A percentile compares a stretch with the other conserved stretches of the same genome.
Evolutionary conservation across 2,329 filamentous ascomycete species (phyloP).

Genomic region (Neopestalotiopsis sp.): DNA sequence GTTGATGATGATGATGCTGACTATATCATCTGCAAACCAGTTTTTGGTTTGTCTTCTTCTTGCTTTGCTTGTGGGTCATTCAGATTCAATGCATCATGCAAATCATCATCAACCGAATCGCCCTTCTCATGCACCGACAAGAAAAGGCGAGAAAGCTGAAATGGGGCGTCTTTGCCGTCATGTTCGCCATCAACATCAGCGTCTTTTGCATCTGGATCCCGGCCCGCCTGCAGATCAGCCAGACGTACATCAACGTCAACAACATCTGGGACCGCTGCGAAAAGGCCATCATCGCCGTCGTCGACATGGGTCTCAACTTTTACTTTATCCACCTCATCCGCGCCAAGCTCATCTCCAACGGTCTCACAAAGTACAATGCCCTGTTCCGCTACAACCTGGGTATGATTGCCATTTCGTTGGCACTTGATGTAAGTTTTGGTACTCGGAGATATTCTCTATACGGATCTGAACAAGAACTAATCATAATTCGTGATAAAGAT

Average conservation of each 20-base stretch:
- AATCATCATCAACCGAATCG: constrained; percentile 60
- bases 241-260: constrained; percentile 50
- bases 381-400: constrained; percentile 52
- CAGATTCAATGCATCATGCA: constrained; percentile 57
- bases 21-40: background rate
- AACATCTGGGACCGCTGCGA: constrained; percentile 57
- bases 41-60: constrained; percentile 20
- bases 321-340: constrained; percentile 57
- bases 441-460: background rate
- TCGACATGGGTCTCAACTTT: constrained; percentile 53
- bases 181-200: constrained; percentile 54
- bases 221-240: constrained; percentile 47
- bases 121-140: constrained; percentile 47
- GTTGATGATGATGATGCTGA: background rate
- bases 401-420: constrained; percentile 49
- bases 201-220: constrained; percentile 62
- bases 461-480: background rate
- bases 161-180: constrained; percentile 48
- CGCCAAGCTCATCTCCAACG: constrained; percentile 48
- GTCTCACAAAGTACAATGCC: constrained; percentile 52
- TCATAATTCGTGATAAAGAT: constrained; percentile 1
- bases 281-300: constrained; percentile 54
- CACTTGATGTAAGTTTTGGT: constrained; percentile 41
- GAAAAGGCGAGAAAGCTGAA: constrained; percentile 44
- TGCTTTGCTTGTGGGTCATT: constrained; percentile 23